Evolutionary conservation across 75 land plant species (phyloP), one percentile per base, ranked within the genome.

Genomic region (Azolla pinnata): DNA sequence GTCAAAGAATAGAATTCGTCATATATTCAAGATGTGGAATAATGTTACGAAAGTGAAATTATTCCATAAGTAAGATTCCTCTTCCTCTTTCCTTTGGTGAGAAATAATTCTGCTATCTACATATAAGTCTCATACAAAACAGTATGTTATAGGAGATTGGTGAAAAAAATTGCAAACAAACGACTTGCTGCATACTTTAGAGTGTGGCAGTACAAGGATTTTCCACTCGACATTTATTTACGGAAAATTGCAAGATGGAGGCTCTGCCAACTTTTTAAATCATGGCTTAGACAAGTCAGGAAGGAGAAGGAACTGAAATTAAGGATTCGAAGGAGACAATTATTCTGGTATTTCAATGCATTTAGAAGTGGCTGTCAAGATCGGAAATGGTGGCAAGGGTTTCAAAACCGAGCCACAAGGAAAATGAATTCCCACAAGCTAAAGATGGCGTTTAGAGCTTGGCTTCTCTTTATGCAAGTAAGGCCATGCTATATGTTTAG

Each of bases 391-490:
- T 48, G 33, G 0, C 50, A 34, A 33, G 19, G 56, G 4, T 31
- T 64, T 26, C 23, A 29, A 8, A 29, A 23, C 18, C 49, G 56
- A 20, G 38, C 33, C 12, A 14, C 53, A 55, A 21, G 0, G 46
- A 71, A 71, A 51, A 21, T 25, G 3, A 2, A 2, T 1, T 20
- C 33, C 26, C 17, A 38, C 23, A 57, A 44, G 14, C 0, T 65
- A 10, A 59, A 33, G 3, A 27, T 28, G 28, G 58, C 52, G 31
- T 71, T 71, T 54, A 55, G 59, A 30, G 68, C 55, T 24, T 71
- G 74, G 68, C 33, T 71, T 12, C 27, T 32, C 12, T 71, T 61
- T 44, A 71, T 71, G 74, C 69, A 71, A 69, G 74, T 71, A 29
- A 23, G n/a, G n/a, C n/a, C n/a, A n/a, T n/a, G n/a, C n/a, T n/a